Percentiles rank a stretch among this genome's conserved stretches.
Evolutionary conservation across 2,329 filamentous ascomycete species (phyloP).

Genomic region (Cercospora berteroae): DNA sequence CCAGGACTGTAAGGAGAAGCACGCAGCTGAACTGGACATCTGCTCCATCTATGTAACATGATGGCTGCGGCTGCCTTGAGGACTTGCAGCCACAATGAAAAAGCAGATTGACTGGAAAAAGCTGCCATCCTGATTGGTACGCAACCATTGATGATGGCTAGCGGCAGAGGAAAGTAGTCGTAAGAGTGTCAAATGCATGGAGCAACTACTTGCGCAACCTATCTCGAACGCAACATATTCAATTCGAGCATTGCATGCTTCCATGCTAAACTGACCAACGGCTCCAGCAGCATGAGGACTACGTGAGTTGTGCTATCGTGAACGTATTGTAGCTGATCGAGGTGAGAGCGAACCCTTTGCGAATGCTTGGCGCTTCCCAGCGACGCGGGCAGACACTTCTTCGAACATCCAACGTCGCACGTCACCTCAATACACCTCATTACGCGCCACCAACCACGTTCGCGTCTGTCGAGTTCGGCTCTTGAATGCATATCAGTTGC

Average conservation of each 20-base stretch:
- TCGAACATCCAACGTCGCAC: neutral
- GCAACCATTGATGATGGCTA: neutral
- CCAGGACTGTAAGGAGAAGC: neutral
- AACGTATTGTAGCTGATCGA: neutral
- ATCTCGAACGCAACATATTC: neutral
- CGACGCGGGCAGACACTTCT: neutral
- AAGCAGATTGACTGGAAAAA: neutral
- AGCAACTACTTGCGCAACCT: neutral
- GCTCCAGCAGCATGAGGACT: neutral
- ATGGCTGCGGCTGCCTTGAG: neutral
- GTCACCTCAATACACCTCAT: neutral
- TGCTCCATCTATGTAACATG: neutral
- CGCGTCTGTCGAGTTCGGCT: neutral
- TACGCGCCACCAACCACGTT: neutral
- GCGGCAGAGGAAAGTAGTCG: neutral
- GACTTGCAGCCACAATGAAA: neutral
- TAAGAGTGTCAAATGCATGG: neutral
- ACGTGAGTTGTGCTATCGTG: neutral
- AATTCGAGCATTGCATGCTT: neutral
- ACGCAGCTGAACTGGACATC: neutral
- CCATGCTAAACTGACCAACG: neutral
- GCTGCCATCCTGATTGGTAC: neutral
- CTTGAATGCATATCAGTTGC: neutral
- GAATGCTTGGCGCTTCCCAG: neutral
- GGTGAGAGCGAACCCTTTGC: neutral